Percentiles rank a stretch among this genome's conserved stretches.
Evolutionary conservation across 306 rosid species (phyloP).

Genomic region (Crotalaria pallida): DNA sequence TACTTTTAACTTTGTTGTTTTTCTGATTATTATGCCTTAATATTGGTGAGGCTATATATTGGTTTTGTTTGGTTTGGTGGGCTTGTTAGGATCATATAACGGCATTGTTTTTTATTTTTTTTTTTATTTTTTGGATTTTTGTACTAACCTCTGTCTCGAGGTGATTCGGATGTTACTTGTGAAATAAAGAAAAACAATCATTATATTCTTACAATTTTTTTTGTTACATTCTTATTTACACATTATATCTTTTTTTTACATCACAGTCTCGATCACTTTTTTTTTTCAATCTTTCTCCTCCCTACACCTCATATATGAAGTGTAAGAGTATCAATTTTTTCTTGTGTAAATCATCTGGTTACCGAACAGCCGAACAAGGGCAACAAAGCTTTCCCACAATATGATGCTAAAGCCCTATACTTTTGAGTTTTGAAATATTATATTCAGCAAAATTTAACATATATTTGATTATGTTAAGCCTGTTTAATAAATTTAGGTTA

Average conservation of each 20-base stretch:
- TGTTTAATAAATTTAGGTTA: not conserved
- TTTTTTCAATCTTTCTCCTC: too few relatives aligned
- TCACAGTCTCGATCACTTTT: too few relatives aligned
- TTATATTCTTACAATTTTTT: too few relatives aligned
- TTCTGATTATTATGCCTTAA: conserved; percentile 35
- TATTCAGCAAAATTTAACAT: not conserved
- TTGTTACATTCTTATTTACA: too few relatives aligned
- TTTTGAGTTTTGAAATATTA: not conserved
- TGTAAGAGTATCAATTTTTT: too few relatives aligned
- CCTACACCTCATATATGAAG: too few relatives aligned
- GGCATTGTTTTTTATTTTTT: too few relatives aligned
- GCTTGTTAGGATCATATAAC: conserved; percentile 42
- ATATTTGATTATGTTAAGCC: not conserved
- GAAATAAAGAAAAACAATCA: conserved; percentile 30
- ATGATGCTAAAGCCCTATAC: not conserved
- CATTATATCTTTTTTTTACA: not conserved
- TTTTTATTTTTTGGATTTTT: conserved; percentile 43
- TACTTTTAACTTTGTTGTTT: conserved; percentile 17
- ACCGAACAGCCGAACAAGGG: too few relatives aligned
- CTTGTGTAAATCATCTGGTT: too few relatives aligned
- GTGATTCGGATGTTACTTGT: conserved; percentile 43
- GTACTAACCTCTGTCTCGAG: conserved; percentile 39
- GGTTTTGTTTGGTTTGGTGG: conserved; percentile 48
- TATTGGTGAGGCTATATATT: conserved; percentile 41
- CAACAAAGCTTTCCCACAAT: not conserved